These are phyloP conservation scores for Stygiomarasmius scandens DNA, from an alignment of 1,284 basidiomycete species.

Conservation along the genomic window DNA sequence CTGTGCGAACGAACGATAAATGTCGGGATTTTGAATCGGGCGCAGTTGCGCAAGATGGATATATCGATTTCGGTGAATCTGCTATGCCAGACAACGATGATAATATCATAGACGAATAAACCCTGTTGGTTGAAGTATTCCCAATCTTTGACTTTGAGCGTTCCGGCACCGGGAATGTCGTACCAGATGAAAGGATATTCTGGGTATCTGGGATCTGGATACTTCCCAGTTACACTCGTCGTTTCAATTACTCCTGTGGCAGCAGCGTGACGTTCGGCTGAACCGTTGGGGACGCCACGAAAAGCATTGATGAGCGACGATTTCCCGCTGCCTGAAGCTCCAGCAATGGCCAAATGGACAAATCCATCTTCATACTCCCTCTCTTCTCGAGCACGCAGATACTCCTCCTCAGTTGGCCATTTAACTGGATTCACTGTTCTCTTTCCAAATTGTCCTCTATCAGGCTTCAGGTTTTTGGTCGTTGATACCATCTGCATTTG, in stretches of 20 bases:
- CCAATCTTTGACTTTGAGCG: conserved; percentile 32
- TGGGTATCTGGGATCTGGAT: conserved; percentile 27
- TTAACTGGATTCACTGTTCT: no score
- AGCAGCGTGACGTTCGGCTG: conserved; percentile 24
- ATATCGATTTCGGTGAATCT: conserved; percentile 23
- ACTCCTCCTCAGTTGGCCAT: no score
- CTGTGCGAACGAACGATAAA: conserved; percentile 40
- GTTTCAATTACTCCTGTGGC: conserved; percentile 30
- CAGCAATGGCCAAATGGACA: conserved; percentile 36
- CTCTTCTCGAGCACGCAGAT: no score
- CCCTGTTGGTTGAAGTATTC: conserved; percentile 40
- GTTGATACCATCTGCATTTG: no score
- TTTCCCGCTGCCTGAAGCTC: conserved; percentile 38
- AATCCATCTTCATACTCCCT: no score
- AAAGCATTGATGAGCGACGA: conserved; percentile 38
- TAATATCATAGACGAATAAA: conserved; percentile 38
- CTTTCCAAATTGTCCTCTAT: no score
- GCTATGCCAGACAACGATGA: conserved; percentile 28
- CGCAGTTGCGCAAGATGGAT: conserved; percentile 26
- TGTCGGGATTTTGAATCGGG: conserved; percentile 33
- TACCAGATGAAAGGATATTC: conserved; percentile 37
- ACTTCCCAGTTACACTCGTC: conserved; percentile 27
- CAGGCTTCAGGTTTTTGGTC: no score
- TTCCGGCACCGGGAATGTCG: conserved; percentile 39
- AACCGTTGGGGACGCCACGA: conserved; percentile 14